phyloP scores from a whole-genome alignment of 805 yeast species.

The Ogataea allantospora region DNA sequence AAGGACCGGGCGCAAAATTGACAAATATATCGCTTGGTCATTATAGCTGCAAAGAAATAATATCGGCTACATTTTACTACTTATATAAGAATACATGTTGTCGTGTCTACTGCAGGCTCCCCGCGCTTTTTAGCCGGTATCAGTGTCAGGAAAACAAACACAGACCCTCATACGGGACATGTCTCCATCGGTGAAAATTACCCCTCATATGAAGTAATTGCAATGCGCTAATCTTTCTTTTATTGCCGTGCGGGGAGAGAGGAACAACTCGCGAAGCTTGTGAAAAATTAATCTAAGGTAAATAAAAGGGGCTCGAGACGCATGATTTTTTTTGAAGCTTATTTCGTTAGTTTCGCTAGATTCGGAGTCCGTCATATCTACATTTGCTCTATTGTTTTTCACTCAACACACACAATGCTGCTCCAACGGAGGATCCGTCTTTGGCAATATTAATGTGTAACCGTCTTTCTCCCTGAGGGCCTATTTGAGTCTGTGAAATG shows the following conservation, averaged over 20 bases:
- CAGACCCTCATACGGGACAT: conserved; percentile 1
- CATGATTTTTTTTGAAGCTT: not conserved
- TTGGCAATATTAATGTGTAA: conserved; percentile 78
- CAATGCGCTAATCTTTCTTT: conserved; percentile 1
- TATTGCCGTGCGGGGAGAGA: conserved; percentile 3
- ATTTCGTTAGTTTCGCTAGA: not conserved
- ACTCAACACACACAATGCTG: conserved; percentile 80
- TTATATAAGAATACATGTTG: conserved; percentile 2
- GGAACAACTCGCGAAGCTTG: not conserved
- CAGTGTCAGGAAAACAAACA: not conserved
- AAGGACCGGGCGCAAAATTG: conserved; percentile 78
- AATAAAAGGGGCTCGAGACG: not conserved
- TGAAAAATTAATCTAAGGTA: not conserved
- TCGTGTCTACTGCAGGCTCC: conserved; percentile 4
- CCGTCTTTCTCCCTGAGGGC: conserved; percentile 71
- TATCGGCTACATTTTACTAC: conserved; percentile 5
- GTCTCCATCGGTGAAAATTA: not conserved
- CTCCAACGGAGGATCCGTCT: conserved; percentile 97
- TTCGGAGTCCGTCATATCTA: conserved; percentile 1
- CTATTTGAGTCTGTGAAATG: conserved; percentile 63
- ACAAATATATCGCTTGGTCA: conserved; percentile 67
- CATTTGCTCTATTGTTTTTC: conserved; percentile 8
- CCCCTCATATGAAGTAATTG: conserved; percentile 8
- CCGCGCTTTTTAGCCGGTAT: conserved; percentile 12
- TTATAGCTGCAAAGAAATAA: conserved; percentile 37